Base-by-base conservation (phyloP, 1,284 basidiomycete genomes). In the Vanrija sp. region DNA sequence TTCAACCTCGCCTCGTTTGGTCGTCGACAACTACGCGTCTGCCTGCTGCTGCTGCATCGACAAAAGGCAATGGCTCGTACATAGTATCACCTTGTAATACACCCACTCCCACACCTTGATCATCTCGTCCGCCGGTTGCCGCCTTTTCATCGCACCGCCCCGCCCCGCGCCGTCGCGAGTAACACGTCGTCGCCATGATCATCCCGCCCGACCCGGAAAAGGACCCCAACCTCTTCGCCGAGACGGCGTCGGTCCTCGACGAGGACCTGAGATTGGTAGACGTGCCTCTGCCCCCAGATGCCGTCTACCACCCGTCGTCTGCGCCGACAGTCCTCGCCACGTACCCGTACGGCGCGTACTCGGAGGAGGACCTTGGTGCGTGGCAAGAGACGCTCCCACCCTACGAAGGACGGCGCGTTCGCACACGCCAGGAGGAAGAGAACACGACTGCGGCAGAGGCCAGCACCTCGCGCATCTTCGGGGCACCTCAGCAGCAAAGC, bases 131-230 rank as follows among this genome's bases (percentile, higher is more conserved):
- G 9, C 12, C 31, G 2, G 12, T 9, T 14, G 12, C 31, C 15
- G 12, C 12, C 9, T 31, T 31, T 31, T 31, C 31, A 31, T 14
- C 31, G n/a, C 31, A 14, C 31, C 31, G 4, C 7, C 31, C 15
- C 4, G 9, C 12, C 31, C 4, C 31, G 31, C 31, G 31, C 15
- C 31, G 31, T 14, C 31, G 31, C 31, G 6, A 31, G 10, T 31
- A 14, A 14, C 36, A 24, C 22, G 10, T 23, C 39, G 4, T 10
- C 49, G 49, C 44, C 51, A 76, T 76, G 75, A 76, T 76, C 58
- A 72, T 76, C 55, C 75, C 75, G 4, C 73, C 73, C 41, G 75
- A 76, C 63, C 60, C 71, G 3, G 75, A 76, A 55, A 76, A 76
- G 59, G 73, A 73, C 49, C 69, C 72, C 15, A 59, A 66, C 47